Evolutionary conservation across 306 rosid species (phyloP).

Genomic region (Trifolium pratense): DNA sequence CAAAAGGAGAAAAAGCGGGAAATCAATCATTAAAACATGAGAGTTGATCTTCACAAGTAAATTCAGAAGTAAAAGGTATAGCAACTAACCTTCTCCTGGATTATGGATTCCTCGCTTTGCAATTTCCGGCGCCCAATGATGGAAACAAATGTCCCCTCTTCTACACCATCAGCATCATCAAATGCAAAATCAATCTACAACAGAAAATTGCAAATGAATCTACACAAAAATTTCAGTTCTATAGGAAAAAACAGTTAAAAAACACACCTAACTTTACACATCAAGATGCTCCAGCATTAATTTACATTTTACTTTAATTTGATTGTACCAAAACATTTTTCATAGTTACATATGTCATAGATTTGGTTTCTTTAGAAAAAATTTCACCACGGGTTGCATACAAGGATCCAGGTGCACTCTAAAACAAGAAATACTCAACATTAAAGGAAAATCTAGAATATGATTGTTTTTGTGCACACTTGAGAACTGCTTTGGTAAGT

Average conservation of each 20-base stretch:
- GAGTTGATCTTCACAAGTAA: conserved; percentile 25
- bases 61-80: background rate
- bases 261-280: conserved; percentile 20
- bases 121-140: conserved; percentile 70
- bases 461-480: conserved; percentile 47
- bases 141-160: conserved; percentile 79
- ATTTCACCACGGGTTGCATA: conserved; percentile 35
- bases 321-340: background rate
- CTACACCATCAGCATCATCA: conserved; percentile 89
- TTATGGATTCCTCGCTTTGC: conserved; percentile 69
- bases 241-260: background rate
- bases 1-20: background rate
- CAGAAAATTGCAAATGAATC: conserved; percentile 52
- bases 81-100: conserved; percentile 72
- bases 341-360: conserved; percentile 14
- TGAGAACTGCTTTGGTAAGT: conserved; percentile 53
- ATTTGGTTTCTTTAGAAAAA: conserved; percentile 24
- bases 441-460: conserved; percentile 40
- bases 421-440: conserved; percentile 44
- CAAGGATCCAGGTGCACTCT: conserved; percentile 36
- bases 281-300: conserved; percentile 25
- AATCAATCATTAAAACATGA: conserved; percentile 16
- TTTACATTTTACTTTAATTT: background rate
- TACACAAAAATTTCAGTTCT: conserved; percentile 18
- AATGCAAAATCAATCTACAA: conserved; percentile 92